phyloP scores from a whole-genome alignment of 192 early-diverging fungal species.

The Podila minutissima region DNA sequence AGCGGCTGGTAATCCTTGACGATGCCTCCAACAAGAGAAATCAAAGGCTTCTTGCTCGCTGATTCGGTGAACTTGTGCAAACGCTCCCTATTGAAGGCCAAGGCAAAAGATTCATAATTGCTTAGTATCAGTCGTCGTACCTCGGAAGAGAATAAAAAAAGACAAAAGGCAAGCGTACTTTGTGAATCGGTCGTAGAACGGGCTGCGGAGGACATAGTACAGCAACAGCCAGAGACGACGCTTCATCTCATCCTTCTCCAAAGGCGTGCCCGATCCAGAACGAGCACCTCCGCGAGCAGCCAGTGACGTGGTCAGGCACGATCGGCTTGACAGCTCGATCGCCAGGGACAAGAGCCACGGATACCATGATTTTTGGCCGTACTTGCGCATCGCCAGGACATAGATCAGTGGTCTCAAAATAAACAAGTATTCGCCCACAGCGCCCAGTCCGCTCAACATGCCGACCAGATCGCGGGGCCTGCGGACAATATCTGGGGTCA shows the following conservation, averaged over 20 bases:
- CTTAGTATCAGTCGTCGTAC: not conserved
- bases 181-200: conserved; percentile 85
- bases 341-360: conserved; percentile 87
- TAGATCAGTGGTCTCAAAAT: conserved; percentile 89
- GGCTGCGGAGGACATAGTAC: conserved; percentile 87
- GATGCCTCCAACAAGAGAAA: conserved; percentile 81
- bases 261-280: conserved; percentile 55
- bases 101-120: not conserved
- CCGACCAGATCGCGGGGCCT: conserved; percentile 79
- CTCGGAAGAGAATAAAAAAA: not conserved
- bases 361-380: conserved; percentile 79
- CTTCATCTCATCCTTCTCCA: conserved; percentile 84
- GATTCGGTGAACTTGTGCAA: conserved; percentile 72
- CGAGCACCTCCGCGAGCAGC: conserved; percentile 39
- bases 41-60: conserved; percentile 77
- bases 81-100: conserved; percentile 53
- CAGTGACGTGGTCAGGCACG: conserved; percentile 52
- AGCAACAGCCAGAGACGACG: conserved; percentile 77
- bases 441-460: conserved; percentile 57
- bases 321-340: conserved; percentile 70
- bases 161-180: conserved; percentile 53
- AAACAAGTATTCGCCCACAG: conserved; percentile 80
- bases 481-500: conserved; percentile 70
- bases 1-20: conserved; percentile 90
- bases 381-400: conserved; percentile 79